Percentiles rank a stretch among this genome's conserved stretches.
Evolutionary conservation across 2,329 filamentous ascomycete species (phyloP).

Genomic region (Lecanicillium sp.): DNA sequence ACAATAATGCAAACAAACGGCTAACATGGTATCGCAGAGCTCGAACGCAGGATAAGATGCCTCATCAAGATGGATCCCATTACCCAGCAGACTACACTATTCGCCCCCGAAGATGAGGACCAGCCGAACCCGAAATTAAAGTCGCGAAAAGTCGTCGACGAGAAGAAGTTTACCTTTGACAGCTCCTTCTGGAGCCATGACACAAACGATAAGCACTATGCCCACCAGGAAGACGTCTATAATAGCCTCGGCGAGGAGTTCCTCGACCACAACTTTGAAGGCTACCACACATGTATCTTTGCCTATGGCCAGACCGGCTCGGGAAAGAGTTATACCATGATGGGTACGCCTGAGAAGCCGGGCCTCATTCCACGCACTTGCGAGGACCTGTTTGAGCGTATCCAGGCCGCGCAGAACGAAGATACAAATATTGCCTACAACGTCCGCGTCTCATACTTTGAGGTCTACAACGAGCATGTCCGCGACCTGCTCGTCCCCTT

Average conservation of each 20-base stretch:
- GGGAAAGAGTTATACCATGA: constrained; percentile 97
- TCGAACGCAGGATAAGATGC: constrained; percentile 72
- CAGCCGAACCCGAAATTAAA: constrained; percentile 50
- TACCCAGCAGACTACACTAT: constrained; percentile 76
- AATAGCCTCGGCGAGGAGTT: constrained; percentile 93
- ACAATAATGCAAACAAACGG: too few species aligned
- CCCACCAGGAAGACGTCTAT: constrained; percentile 88
- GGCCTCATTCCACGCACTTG: constrained; percentile 93
- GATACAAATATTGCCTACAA: constrained; percentile 92
- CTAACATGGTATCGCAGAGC: too few species aligned
- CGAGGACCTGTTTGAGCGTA: constrained; percentile 90
- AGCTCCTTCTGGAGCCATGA: constrained; percentile 98
- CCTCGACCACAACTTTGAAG: constrained; percentile 97
- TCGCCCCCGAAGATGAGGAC: constrained; percentile 54
- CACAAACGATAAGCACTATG: constrained; percentile 72
- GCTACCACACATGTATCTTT: constrained; percentile 98
- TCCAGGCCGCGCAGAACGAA: constrained; percentile 68
- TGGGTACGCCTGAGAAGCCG: constrained; percentile 79
- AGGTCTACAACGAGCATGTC: constrained; percentile 99
- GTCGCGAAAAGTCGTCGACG: constrained; percentile 69
- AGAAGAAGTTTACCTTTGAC: constrained; percentile 92
- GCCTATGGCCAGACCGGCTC: constrained; percentile 97
- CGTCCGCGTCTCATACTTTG: constrained; percentile 96
- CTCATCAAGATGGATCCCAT: constrained; percentile 86
- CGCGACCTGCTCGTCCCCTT: constrained; percentile 82